A percentile compares a stretch with the other conserved stretches of the same genome.
Conservation (phyloP, 1,284 basidiomycete species). For the Amylostereum chailletii region DNA sequence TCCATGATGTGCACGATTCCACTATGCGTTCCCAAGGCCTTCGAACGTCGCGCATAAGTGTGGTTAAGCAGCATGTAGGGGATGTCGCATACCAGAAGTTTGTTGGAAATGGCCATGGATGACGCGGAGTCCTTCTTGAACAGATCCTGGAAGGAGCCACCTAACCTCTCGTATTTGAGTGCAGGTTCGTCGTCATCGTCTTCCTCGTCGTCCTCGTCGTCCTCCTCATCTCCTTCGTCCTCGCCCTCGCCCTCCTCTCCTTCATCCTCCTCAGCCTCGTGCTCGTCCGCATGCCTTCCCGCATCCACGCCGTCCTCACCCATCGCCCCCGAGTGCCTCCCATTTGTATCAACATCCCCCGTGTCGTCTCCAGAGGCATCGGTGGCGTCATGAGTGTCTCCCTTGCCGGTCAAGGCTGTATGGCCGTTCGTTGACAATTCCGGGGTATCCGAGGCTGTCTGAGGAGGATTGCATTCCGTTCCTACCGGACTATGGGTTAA, state of each 20-base stretch:
- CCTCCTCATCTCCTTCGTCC: slow-evolving; percentile 35
- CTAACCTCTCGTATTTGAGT: slow-evolving; percentile 84
- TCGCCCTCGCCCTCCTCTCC: slow-evolving; percentile 23
- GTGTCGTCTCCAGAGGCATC: slow-evolving; percentile 6
- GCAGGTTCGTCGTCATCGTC: slow-evolving; percentile 78
- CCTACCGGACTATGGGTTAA: too few species aligned
- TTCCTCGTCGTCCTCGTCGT: slow-evolving; percentile 47
- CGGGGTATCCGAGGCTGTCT: too few species aligned
- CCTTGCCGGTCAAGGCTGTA: neutral
- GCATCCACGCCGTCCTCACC: slow-evolving; percentile 11
- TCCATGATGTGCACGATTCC: slow-evolving; percentile 88
- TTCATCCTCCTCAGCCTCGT: slow-evolving; percentile 8
- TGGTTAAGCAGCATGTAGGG: neutral
- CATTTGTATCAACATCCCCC: slow-evolving; percentile 1
- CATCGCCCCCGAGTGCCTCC: neutral
- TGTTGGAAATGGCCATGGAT: slow-evolving; percentile 69
- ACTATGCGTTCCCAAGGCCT: slow-evolving; percentile 87
- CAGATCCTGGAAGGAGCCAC: slow-evolving; percentile 70
- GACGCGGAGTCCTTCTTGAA: slow-evolving; percentile 86
- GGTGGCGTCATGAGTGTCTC: neutral
- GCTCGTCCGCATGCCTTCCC: slow-evolving; percentile 6
- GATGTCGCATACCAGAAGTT: slow-evolving; percentile 53
- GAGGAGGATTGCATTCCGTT: too few species aligned
- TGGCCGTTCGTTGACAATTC: too few species aligned
- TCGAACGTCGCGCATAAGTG: slow-evolving; percentile 6